Percentiles rank a stretch among this genome's conserved stretches.
phyloP scores from a whole-genome alignment of 1,284 basidiomycete genomes.

The Somion occarium region DNA sequence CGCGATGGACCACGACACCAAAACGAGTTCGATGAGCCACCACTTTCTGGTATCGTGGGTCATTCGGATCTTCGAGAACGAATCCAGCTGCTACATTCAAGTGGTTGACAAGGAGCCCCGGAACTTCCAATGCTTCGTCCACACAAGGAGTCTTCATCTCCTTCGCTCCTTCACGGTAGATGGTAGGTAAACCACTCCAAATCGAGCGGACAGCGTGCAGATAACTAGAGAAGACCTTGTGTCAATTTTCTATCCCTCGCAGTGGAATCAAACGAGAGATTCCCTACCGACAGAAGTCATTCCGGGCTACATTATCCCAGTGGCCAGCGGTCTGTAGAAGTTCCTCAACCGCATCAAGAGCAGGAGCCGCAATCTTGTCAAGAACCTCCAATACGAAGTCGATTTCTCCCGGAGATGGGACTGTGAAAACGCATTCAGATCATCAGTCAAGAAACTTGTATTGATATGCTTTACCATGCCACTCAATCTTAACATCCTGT shows the following conservation, averaged over 20 bases:
- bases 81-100: constrained; percentile 72
- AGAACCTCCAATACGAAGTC: constrained; percentile 79
- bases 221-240: constrained; percentile 37
- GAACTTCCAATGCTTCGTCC: constrained; percentile 57
- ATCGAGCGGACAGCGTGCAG: constrained; percentile 60
- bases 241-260: background rate
- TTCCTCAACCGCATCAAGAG: constrained; percentile 63
- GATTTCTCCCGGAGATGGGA: constrained; percentile 73
- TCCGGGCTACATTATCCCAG: constrained; percentile 76
- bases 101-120: constrained; percentile 59
- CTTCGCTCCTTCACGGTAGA: constrained; percentile 58
- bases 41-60: constrained; percentile 71
- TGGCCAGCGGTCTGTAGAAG: constrained; percentile 51
- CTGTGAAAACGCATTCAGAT: constrained; percentile 27
- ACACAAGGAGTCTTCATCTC: constrained; percentile 50
- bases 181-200: constrained; percentile 70
- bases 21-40: constrained; percentile 59
- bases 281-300: constrained; percentile 88
- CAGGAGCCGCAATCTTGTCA: constrained; percentile 63
- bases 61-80: constrained; percentile 68
- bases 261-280: background rate
- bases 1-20: constrained; percentile 67
- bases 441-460: background rate
- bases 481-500: constrained; percentile 79
- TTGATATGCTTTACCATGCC: constrained; percentile 63